Evolutionary conservation across 371 early-diverging fungal species (phyloP), one percentile per base, ranked within the genome.

Genomic region (Chytridium lagenaria): DNA sequence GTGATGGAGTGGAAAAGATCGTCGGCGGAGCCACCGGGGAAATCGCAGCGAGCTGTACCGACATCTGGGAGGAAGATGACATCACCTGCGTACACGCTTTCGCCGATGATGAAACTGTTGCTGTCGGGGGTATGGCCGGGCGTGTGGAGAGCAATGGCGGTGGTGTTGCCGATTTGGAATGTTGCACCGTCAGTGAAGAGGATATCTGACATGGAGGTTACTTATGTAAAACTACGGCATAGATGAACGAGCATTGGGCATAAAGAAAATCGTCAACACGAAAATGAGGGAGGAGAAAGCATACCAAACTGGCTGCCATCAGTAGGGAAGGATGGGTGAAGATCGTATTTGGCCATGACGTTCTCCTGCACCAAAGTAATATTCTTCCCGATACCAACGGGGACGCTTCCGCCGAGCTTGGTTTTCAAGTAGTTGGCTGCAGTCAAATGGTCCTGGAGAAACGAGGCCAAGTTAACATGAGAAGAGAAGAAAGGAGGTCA

Each of bases 1-100:
- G 65, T 34, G 64, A 71, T 67, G 57, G 61, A 63, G 19, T 33
- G n/a, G 69, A 61, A 71, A 26, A 79, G 72, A 59, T 28, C 49
- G 12, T 37, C 36, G 3, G 77, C 77, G 7, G 38, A 39, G 0
- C 79, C 79, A 2, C 76, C 76, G 50, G 79, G 79, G 67, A 79
- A 79, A 39, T 79, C 79, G 61, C 73, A 72, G n/a, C 79, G 59
- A 22, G 79, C 79, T 12, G 79, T 37, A 12, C 79, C 79, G n/a
- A 74, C 69, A 57, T 79, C 79, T 2, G 79, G 79, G 50, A 74
- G 49, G 74, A 79, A 79, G 59, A 79, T 19, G n/a, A 65, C 40
- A 57, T 79, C 79, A 36, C 79, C 79, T 16, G 16, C 16, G 67
- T 77, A 79, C 19, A 74, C 31, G 12, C 50, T 5, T 2, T 73